Percentiles rank a stretch among this genome's conserved stretches.
Conservation (phyloP, 441 rosid species). For the Daphne laureola region DNA sequence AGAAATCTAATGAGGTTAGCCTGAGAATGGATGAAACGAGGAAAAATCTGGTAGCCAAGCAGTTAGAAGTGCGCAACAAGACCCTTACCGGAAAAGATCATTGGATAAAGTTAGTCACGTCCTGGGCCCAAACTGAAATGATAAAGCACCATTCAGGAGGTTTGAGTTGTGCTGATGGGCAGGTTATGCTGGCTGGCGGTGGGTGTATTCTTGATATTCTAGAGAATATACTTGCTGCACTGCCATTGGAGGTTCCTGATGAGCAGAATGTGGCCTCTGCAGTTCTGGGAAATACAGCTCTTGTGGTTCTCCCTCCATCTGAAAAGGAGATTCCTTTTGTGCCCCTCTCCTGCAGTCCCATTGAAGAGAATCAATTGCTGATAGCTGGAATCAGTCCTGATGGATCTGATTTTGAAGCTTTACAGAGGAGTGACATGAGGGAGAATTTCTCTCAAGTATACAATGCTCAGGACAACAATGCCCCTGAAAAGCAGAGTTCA, state of each 20-base stretch:
- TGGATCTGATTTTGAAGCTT: slow-evolving; percentile 13
- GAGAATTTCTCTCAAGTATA: too few species aligned
- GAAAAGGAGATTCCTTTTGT: slow-evolving; percentile 18
- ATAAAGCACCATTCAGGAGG: slow-evolving; percentile 14
- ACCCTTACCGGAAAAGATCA: slow-evolving; percentile 32
- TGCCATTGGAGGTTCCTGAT: background rate
- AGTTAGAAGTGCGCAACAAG: slow-evolving; percentile 33
- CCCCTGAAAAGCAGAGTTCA: too few species aligned
- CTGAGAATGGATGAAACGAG: slow-evolving; percentile 23
- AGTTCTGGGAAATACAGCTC: slow-evolving; percentile 5
- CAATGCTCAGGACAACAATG: too few species aligned
- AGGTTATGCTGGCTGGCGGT: too few species aligned
- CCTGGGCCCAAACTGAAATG: slow-evolving; percentile 41
- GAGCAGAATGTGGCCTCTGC: slow-evolving; percentile 14
- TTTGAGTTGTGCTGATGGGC: slow-evolving; percentile 1
- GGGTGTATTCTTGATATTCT: too few species aligned
- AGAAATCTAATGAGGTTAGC: slow-evolving; percentile 34
- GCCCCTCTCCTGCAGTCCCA: slow-evolving; percentile 5
- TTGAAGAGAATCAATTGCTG: slow-evolving; percentile 2
- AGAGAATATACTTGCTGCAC: slow-evolving; percentile 7
- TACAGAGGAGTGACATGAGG: slow-evolving; percentile 18
- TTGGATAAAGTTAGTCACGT: slow-evolving; percentile 38
- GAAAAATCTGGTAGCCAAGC: slow-evolving; percentile 33
- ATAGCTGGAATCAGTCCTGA: slow-evolving; percentile 12
- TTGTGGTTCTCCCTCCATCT: slow-evolving; percentile 2